Percentiles rank a stretch among this genome's conserved stretches.
These are phyloP conservation scores for Paramecium sonneborni DNA, from an alignment of 73 alveolate species.

Conservation along the genomic window DNA sequence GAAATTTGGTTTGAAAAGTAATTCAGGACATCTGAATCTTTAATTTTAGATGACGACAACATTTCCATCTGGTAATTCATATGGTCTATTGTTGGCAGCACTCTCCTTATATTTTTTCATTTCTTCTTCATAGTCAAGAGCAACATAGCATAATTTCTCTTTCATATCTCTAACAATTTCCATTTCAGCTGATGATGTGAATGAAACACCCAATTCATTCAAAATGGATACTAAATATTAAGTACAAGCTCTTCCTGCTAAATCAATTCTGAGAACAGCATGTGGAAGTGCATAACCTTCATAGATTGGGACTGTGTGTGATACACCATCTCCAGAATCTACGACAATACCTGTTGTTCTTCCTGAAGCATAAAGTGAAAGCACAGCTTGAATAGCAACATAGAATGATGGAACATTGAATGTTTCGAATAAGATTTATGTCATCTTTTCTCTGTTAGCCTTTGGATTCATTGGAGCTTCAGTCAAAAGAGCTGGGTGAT, in stretches of 20 bases:
- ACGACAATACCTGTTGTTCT: slow-evolving; percentile 95
- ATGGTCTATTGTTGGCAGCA: slow-evolving; percentile 51
- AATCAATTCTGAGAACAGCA: slow-evolving; percentile 88
- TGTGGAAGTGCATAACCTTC: slow-evolving; percentile 95
- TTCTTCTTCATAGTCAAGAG: slow-evolving; percentile 64
- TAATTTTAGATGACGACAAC: slow-evolving; percentile 52
- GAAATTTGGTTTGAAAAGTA: slow-evolving; percentile 84
- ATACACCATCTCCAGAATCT: slow-evolving; percentile 99
- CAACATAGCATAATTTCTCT: slow-evolving; percentile 62
- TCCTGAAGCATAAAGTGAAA: slow-evolving; percentile 95
- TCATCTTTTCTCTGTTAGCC: slow-evolving; percentile 88
- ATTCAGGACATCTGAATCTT: slow-evolving; percentile 88
- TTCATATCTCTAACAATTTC: slow-evolving; percentile 86
- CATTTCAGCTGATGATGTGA: slow-evolving; percentile 93
- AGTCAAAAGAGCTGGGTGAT: slow-evolving; percentile 85
- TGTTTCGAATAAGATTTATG: slow-evolving; percentile 95
- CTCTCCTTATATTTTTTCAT: slow-evolving; percentile 9
- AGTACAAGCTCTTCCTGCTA: slow-evolving; percentile 97
- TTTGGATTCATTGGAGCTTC: slow-evolving; percentile 93
- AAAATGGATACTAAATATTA: slow-evolving; percentile 85
- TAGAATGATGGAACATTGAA: slow-evolving; percentile 97
- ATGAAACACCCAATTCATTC: slow-evolving; percentile 85
- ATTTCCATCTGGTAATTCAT: slow-evolving; percentile 67
- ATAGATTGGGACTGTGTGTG: slow-evolving; percentile 99
- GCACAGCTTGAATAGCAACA: slow-evolving; percentile 95